Evolutionary conservation across 2,329 filamentous ascomycete species (phyloP), one percentile per base, ranked within the genome.

Genomic region (Lasiodiplodia sp.): DNA sequence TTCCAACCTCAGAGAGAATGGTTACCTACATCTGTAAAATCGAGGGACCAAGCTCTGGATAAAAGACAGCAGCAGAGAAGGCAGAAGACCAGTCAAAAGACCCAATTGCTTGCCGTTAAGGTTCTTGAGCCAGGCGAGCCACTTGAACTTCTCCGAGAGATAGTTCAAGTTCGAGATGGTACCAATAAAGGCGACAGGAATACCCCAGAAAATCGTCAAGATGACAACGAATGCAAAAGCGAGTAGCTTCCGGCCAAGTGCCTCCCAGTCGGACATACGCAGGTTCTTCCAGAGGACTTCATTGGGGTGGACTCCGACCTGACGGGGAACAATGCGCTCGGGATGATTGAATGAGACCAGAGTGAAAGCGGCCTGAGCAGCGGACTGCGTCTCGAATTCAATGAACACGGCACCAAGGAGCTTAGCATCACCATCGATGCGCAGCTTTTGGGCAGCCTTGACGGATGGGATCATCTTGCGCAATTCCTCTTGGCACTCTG

Each of bases 351-450:
- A 92, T 2, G 91, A 87, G 94, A 85, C 18, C 74, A 92, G 88
- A 79, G 97, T 93, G 80, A 88, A 94, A 21, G 95, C 95, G 64
- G 89, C 86, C 79, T 98, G 94, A 8, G 96, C 96, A 69, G 92
- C 91, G 68, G 89, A 87, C 79, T 97, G 94, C 4, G 86, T 89
- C 69, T 88, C 86, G 75, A 97, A 99, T 76, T 97, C 92, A 69
- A 98, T 88, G 76, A 99, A 98, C 6, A 96, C 92, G 21, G 92
- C 91, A 0, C 91, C 88, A 7, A 93, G 83, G 66, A 90, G 87
- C 65, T 89, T 86, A 56, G 86, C 88, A 49, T 92, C 86, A 64
- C 91, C 90, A 16, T 86, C 84, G 67, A 86, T 87, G 75, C 93
- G 92, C 67, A 86, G 84, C 65, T 84, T 85, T 78, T 96, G 93